phyloP scores from a whole-genome alignment of 2,329 filamentous ascomycete genomes.

The Dactylonectria macrodidyma region DNA sequence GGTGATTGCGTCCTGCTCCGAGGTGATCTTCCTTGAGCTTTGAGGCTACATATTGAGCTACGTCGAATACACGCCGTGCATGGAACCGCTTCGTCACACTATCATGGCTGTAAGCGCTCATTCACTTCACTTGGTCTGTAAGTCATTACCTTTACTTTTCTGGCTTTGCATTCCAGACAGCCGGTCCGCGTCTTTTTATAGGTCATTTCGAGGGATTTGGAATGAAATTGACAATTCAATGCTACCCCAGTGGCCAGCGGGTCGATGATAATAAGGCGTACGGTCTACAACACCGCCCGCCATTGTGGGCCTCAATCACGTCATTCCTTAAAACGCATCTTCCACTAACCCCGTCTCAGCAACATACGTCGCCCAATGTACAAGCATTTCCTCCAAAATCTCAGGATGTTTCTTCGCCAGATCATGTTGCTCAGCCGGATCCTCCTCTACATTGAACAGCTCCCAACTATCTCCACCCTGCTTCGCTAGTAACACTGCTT shows the following conservation, averaged over 20 bases:
- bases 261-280: no score
- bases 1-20: slow-evolving; percentile 2
- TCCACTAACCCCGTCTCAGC: slow-evolving; percentile 30
- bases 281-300: not conserved
- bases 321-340: slow-evolving; percentile 15
- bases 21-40: slow-evolving; percentile 10
- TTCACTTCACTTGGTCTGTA: slow-evolving; percentile 15
- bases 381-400: slow-evolving; percentile 21
- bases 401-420: slow-evolving; percentile 1
- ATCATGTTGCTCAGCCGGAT: not conserved
- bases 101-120: not conserved
- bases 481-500: slow-evolving; percentile 61
- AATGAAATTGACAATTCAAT: no score
- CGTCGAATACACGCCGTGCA: no score
- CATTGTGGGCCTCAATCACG: slow-evolving; percentile 20
- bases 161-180: slow-evolving; percentile 13
- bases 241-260: no score
- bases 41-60: slow-evolving; percentile 6
- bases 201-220: no score
- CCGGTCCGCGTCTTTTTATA: slow-evolving; percentile 16
- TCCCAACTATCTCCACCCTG: slow-evolving; percentile 22
- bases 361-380: slow-evolving; percentile 18
- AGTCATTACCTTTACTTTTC: slow-evolving; percentile 22
- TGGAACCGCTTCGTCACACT: no score
- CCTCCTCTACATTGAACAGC: slow-evolving; percentile 22